Evolutionary conservation across 1,284 basidiomycete genomes (phyloP).

Genomic region (Quambalaria eucalypti): DNA sequence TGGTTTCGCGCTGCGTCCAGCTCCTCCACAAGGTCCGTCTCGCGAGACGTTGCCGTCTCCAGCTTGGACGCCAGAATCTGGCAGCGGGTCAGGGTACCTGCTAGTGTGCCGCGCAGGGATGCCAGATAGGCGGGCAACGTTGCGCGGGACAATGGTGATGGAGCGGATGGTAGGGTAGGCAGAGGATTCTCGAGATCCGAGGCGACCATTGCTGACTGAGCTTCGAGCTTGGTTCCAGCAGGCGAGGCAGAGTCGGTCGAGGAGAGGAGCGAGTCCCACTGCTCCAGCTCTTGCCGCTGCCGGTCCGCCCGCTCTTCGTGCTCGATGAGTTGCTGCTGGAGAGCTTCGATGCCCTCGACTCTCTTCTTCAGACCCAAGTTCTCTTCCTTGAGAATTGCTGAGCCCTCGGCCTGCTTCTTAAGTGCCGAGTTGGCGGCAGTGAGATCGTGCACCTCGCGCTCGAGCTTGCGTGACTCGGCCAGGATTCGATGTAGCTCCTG

Average conservation of each 20-base stretch:
- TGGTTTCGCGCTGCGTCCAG: conserved; percentile 20
- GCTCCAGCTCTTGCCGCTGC: not conserved
- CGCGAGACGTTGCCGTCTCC: conserved; percentile 11
- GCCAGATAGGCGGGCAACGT: conserved; percentile 27
- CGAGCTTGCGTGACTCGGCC: not conserved
- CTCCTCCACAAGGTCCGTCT: conserved; percentile 13
- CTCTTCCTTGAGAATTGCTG: not conserved
- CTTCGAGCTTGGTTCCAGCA: not conserved
- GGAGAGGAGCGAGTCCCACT: not conserved
- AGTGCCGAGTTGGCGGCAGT: not conserved
- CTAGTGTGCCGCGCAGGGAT: conserved; percentile 17
- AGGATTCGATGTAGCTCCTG: not conserved
- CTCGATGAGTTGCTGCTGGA: not conserved
- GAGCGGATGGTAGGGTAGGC: not conserved
- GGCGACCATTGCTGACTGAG: not conserved
- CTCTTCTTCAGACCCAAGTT: not conserved
- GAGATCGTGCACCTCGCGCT: not conserved
- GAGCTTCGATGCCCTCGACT: not conserved
- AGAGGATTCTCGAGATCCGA: not conserved
- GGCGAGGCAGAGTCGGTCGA: not conserved
- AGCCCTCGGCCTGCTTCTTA: not conserved
- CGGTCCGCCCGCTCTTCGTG: not conserved
- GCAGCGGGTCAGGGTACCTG: conserved; percentile 19
- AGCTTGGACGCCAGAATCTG: conserved; percentile 11
- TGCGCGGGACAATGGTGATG: conserved; percentile 8